Evolutionary conservation across 495 filamentous ascomycete species (phyloP).

Genomic region (Hypoxylon perforatum): DNA sequence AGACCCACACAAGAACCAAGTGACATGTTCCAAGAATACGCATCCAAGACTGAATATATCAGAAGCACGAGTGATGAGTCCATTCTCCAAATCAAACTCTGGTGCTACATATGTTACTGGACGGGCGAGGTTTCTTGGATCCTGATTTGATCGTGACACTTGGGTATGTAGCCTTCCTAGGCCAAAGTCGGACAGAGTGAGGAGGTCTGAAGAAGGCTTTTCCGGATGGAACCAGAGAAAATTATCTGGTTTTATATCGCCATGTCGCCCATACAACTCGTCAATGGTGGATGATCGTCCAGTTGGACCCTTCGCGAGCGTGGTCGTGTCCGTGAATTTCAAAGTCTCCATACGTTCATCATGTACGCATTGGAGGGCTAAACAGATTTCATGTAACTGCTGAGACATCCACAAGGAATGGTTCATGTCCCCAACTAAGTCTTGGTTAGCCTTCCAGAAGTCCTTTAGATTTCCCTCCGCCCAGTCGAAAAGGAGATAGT

Average conservation of each 20-base stretch:
- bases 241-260: slow-evolving; percentile 55
- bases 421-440: neutral
- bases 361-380: slow-evolving; percentile 30
- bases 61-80: slow-evolving; percentile 30
- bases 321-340: too few relatives aligned
- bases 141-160: slow-evolving; percentile 28
- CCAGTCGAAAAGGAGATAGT: slow-evolving; percentile 38
- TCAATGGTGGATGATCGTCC: too few relatives aligned
- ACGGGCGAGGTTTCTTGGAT: slow-evolving; percentile 10
- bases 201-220: neutral
- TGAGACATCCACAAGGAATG: slow-evolving; percentile 33
- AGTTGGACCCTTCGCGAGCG: too few relatives aligned
- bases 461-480: slow-evolving; percentile 26
- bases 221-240: slow-evolving; percentile 47
- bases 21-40: slow-evolving; percentile 32
- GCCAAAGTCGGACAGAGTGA: slow-evolving; percentile 29
- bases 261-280: slow-evolving; percentile 41
- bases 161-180: slow-evolving; percentile 32
- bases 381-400: slow-evolving; percentile 24
- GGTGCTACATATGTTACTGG: slow-evolving; percentile 30
- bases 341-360: slow-evolving; percentile 15
- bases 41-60: slow-evolving; percentile 37
- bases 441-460: slow-evolving; percentile 19
- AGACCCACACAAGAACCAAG: slow-evolving; percentile 29
- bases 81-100: slow-evolving; percentile 25